Percentiles rank a stretch among this genome's conserved stretches.
Conservation (phyloP, 148 eudicot genomes). For the Arctostaphylos glauca region DNA sequence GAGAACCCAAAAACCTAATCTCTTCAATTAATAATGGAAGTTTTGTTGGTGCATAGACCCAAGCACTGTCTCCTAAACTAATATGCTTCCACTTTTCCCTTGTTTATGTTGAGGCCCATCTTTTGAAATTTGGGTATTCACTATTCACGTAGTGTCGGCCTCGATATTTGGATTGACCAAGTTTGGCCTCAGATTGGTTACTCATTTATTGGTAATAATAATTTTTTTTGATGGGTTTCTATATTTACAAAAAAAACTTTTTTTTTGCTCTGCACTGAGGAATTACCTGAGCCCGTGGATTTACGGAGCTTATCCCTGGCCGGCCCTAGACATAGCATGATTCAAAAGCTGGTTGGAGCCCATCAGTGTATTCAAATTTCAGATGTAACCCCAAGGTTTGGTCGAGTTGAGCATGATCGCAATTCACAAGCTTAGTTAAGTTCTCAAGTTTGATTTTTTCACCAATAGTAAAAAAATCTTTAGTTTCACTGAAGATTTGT, state of each 20-base stretch:
- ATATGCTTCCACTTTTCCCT: background rate
- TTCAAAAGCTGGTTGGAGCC: background rate
- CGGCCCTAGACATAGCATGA: background rate
- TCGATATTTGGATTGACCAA: no score
- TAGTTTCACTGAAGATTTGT: no score
- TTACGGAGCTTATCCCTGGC: no score
- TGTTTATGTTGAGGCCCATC: background rate
- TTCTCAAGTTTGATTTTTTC: no score
- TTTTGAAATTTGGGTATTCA: background rate
- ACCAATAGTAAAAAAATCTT: no score
- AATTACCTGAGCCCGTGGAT: no score
- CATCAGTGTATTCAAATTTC: background rate
- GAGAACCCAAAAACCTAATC: constrained; percentile 13
- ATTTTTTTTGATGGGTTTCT: no score
- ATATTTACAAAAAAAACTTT: no score
- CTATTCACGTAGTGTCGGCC: background rate
- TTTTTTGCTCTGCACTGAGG: no score
- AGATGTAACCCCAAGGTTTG: background rate
- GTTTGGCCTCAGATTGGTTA: no score
- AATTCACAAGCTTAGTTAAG: no score
- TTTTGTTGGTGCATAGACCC: background rate
- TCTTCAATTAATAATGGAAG: background rate
- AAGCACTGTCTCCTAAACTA: background rate
- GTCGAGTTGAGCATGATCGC: background rate
- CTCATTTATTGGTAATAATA: no score